Evolutionary conservation across 768 basidiomycete genomes (phyloP).

Genomic region (Boletus tylopilopsis): DNA sequence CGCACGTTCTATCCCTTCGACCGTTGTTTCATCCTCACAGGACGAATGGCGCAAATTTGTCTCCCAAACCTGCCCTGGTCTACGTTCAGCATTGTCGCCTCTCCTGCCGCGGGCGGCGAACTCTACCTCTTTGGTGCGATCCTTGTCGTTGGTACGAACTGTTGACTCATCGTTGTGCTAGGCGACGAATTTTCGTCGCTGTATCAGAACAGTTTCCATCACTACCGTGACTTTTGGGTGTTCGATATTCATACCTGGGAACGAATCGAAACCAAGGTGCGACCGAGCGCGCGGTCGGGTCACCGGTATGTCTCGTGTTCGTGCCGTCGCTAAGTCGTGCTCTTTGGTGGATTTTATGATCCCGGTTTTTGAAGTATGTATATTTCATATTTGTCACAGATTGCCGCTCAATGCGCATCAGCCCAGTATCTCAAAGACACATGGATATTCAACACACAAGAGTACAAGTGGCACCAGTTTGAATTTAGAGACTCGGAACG

Average conservation of each 20-base stretch:
- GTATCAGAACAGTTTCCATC: slow-evolving; percentile 80
- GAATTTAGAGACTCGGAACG: slow-evolving; percentile 67
- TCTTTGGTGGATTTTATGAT: too few relatives aligned
- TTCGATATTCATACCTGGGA: slow-evolving; percentile 88
- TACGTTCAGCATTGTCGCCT: slow-evolving; percentile 73
- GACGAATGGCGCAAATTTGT: slow-evolving; percentile 90
- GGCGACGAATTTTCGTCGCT: slow-evolving; percentile 86
- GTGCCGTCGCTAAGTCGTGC: too few relatives aligned
- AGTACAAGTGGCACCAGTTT: slow-evolving; percentile 81
- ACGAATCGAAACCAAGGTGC: slow-evolving; percentile 78
- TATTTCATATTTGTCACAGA: too few relatives aligned
- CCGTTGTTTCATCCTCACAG: slow-evolving; percentile 27
- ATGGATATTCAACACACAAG: slow-evolving; percentile 83
- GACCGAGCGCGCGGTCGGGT: slow-evolving; percentile 78
- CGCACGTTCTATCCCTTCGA: too few relatives aligned
- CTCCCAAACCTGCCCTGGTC: slow-evolving; percentile 81
- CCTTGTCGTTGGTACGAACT: too few relatives aligned
- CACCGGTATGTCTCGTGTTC: slow-evolving; percentile 60
- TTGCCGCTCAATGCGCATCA: slow-evolving; percentile 22
- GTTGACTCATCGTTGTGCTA: slow-evolving; percentile 17
- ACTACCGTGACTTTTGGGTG: slow-evolving; percentile 87
- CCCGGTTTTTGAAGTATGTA: too few relatives aligned
- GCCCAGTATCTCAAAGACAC: slow-evolving; percentile 81
- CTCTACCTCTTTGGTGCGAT: slow-evolving; percentile 71
- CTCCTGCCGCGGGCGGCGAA: slow-evolving; percentile 78